These are phyloP conservation scores for Chalciporus sp. DNA, from an alignment of 1,284 basidiomycete genomes.

Conservation along the genomic window DNA sequence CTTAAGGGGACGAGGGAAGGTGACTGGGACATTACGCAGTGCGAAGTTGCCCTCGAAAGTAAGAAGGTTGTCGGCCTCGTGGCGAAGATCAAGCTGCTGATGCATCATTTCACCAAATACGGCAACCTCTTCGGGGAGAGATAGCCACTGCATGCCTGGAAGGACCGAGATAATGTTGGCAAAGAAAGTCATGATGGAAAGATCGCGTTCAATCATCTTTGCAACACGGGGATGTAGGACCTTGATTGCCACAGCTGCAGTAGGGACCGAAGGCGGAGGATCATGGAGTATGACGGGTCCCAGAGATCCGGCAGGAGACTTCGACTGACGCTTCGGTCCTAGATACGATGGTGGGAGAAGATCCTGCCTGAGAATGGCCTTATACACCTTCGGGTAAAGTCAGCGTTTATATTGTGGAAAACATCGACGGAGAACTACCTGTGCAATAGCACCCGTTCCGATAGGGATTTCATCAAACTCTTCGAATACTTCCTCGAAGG, in stretches of 20 bases:
- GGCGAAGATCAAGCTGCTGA: slow-evolving; percentile 88
- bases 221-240: slow-evolving; percentile 87
- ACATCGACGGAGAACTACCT: slow-evolving; percentile 54
- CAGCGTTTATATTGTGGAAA: background rate
- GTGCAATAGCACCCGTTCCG: slow-evolving; percentile 97
- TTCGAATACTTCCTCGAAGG: slow-evolving; percentile 91
- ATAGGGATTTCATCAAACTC: slow-evolving; percentile 88
- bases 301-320: slow-evolving; percentile 48
- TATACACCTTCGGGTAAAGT: slow-evolving; percentile 66
- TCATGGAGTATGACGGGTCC: slow-evolving; percentile 59
- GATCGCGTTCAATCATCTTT: slow-evolving; percentile 85
- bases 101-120: slow-evolving; percentile 99
- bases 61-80: slow-evolving; percentile 88
- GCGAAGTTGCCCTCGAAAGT: slow-evolving; percentile 89
- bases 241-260: slow-evolving; percentile 92
- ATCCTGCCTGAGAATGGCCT: slow-evolving; percentile 81
- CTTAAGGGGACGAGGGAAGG: slow-evolving; percentile 87
- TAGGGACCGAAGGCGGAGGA: slow-evolving; percentile 68
- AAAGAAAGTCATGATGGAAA: slow-evolving; percentile 95
- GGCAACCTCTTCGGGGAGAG: slow-evolving; percentile 92
- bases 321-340: slow-evolving; percentile 61
- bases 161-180: slow-evolving; percentile 78
- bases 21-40: slow-evolving; percentile 77
- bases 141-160: slow-evolving; percentile 97
- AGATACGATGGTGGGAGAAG: slow-evolving; percentile 83